Evolutionary conservation across 305 asterid genomes (phyloP), one percentile per base, ranked within the genome.

Genomic region (Fraxinus sp.): DNA sequence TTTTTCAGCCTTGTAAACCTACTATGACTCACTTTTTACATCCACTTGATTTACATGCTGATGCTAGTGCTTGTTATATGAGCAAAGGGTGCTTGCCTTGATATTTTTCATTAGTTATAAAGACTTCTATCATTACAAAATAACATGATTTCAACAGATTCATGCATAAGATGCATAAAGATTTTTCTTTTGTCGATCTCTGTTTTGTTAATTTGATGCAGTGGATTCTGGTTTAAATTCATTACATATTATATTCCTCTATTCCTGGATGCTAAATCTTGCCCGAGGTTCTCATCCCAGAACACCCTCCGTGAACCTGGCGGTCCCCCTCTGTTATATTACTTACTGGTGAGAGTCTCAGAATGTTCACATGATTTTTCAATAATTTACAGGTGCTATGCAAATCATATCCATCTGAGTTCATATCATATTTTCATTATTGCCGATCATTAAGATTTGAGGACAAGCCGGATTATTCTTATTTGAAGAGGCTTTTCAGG

Each of bases 361-460:
- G 74, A 81, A 82, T 57, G 83, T 57, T 81, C 35, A 68, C 79
- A 52, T 79, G 79, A 81, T 72, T 30, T 72, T 32, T 46, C 46
- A 13, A 72, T 71, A 5, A 32, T 26, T 72, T 72, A 74, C 94
- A 95, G 99, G 93, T 89, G 57, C 89, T 95, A 3, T 95, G 99
- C 91, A 95, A 94, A 86, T 93, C 97, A 37, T 89, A 90, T 86
- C 96, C 98, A 11, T 90, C 97, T 4, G 99, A 95, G 84, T 95
- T 95, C 89, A 93, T 89, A 83, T 94, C 99, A 14, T 95, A 94
- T 83, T 95, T 95, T 84, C 97, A 95, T 85, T 95, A 94, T 86
- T 93, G 97, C 70, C 98, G 97, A n/a, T 94, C 98, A 28, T 88
- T 95, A 81, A 89, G 99, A 82, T 94, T 95, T 77, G 99, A 95